Base-by-base conservation (phyloP, 1,284 basidiomycete species). In the Leccinum angustisporum region DNA sequence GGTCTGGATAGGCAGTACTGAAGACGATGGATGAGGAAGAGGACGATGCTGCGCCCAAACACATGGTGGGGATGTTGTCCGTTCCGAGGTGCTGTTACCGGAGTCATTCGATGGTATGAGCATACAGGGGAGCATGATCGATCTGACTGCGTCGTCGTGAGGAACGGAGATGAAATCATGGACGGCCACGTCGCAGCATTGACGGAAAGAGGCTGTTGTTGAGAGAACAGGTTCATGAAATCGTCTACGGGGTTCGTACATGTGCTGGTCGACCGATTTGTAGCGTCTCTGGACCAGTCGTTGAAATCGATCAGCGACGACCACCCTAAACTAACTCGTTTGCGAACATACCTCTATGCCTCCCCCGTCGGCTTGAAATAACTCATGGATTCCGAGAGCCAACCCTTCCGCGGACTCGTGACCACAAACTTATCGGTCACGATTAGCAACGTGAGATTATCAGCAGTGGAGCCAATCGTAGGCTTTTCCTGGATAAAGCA, bases 161-260 rank as follows among this genome's bases (percentile, higher is more conserved):
- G 60, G 54, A 70, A 50, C 7, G 71, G 60, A 0, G 71, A 67
- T 10, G 65, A 62, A 11, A 63, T 21, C 7, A 54, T 21, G 5
- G 65, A 58, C 30, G 67, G 68, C 63, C 63, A 75, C 0, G 74
- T 69, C 16, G 67, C 58, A n/a, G 61, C 53, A 31, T 72, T 69
- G 59, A 72, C 56, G 5, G 66, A 53, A 18, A 70, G 70, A 34
- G 67, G 50, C 60, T 38, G 68, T 61, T 75, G 66, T 33, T 73
- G 68, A 57, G 77, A 75, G 56, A 90, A 88, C 4, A 92, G 70
- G 34, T 79, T 80, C 57, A 81, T 81, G 5, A 92, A 92, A 60
- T 92, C 90, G 68, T 86, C 81, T 21, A 78, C 65, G 14, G 70
- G 69, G 60, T 66, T 73, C n/a, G 64, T 65, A 21, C 59, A 66